A percentile compares a stretch with the other conserved stretches of the same genome.
Conservation (phyloP, 805 yeast species). For the Trichomonascus vanleenenianus region DNA sequence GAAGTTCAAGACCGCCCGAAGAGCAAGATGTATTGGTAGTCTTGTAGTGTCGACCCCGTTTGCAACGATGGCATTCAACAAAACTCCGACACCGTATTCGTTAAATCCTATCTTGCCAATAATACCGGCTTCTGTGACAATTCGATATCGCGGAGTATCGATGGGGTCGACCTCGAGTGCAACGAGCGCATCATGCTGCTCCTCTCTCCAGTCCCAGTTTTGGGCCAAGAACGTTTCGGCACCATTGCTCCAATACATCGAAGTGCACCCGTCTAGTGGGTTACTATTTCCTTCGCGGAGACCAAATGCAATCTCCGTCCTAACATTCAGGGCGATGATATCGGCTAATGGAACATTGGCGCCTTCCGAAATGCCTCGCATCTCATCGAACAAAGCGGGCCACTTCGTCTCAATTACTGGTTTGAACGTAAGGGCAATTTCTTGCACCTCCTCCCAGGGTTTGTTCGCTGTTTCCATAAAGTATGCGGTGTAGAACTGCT, state of each 20-base stretch:
- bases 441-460: slow-evolving; percentile 28
- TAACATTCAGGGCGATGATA: slow-evolving; percentile 32
- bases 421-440: slow-evolving; percentile 24
- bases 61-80: slow-evolving; percentile 30
- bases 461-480: slow-evolving; percentile 20
- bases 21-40: slow-evolving; percentile 33
- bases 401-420: slow-evolving; percentile 23
- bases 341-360: slow-evolving; percentile 28
- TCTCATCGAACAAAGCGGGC: slow-evolving; percentile 31
- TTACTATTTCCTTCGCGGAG: slow-evolving; percentile 7
- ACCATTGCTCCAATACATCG: slow-evolving; percentile 22
- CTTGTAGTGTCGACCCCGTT: slow-evolving; percentile 24
- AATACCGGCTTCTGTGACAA: slow-evolving; percentile 32
- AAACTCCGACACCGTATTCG: slow-evolving; percentile 28
- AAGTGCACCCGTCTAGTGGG: slow-evolving; percentile 35
- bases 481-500: slow-evolving; percentile 25
- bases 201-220: slow-evolving; percentile 38
- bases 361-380: slow-evolving; percentile 34
- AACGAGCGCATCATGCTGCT: slow-evolving; percentile 23
- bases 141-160: slow-evolving; percentile 23
- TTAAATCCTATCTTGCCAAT: slow-evolving; percentile 32
- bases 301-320: slow-evolving; percentile 33
- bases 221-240: slow-evolving; percentile 26
- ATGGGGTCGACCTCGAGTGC: slow-evolving; percentile 22
- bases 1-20: slow-evolving; percentile 30